Base-by-base conservation (phyloP, 148 eudicot species). In the Polygonum maritimum region DNA sequence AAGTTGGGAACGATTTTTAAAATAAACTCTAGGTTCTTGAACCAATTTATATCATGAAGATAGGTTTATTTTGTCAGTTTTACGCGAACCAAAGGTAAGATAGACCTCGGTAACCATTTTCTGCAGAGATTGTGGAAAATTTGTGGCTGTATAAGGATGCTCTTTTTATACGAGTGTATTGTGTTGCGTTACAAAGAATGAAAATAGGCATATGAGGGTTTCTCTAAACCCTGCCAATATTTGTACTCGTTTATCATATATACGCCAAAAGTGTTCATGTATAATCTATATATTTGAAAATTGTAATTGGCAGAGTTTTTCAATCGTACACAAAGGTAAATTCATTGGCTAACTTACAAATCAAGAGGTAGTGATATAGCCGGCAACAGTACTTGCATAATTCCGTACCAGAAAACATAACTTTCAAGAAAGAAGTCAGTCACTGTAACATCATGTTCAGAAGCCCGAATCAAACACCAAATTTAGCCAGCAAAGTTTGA, bases 11-110 rank as follows among this genome's bases (percentile, higher is more conserved):
- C 60, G 63, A 71, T 51, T 54, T 44, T 51, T 76, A 76, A 67
- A 74, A 81, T 81, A 81, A 81, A 74, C 83, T 40, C 62, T 74
- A 47, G 83, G 74, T 70, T 69, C 75, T 77, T 67, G 74, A 71
- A 49, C 70, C 71, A 74, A 73, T 78, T 78, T 77, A 51, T 51
- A 51, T 77, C 77, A 69, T 77, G 36, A 77, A 65, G 77, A 67
- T 80, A 49, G 74, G 75, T 33, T 65, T 36, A 4, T 36, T 65
- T 65, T 65, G 41, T 15, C 41, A 33, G 41, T 14, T 65, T 1
- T 58, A 21, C 36, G 21, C 9, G 26, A 54, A 19, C 22, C 13
- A 7, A 21, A 57, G 65, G 65, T 21, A 57, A 55, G 65, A 57
- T 57, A 2, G 21, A 15, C 35, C 2, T 22, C 65, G 10, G 2